These are phyloP conservation scores for Barnettozyma hawaiiensis DNA, from an alignment of 1,139 yeast species.

Conservation along the genomic window DNA sequence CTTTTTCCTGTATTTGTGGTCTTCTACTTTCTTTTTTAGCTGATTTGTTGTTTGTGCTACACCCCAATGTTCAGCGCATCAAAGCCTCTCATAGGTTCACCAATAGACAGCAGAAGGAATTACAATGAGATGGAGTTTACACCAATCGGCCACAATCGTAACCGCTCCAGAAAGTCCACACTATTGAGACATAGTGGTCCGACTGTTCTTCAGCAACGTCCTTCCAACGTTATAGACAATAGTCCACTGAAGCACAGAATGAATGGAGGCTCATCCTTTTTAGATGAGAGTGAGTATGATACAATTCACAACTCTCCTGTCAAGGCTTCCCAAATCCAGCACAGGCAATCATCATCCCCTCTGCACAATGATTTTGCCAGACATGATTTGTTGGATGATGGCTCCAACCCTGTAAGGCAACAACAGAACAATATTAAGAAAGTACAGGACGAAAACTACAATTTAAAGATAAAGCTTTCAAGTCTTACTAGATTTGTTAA, in stretches of 20 bases:
- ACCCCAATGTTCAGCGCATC: constrained; percentile 18
- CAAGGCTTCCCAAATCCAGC: constrained; percentile 4
- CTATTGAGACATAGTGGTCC: background rate
- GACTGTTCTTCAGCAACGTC: constrained; percentile 3
- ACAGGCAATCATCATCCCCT: constrained; percentile 16
- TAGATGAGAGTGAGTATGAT: constrained; percentile 23
- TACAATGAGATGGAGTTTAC: constrained; percentile 18
- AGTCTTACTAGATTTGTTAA: constrained; percentile 46
- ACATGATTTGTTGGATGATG: constrained; percentile 30
- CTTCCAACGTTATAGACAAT: constrained; percentile 13
- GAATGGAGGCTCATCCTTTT: constrained; percentile 25
- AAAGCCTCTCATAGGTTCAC: constrained; percentile 21
- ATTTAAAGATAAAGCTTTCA: constrained; percentile 53
- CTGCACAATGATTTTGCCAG: constrained; percentile 14
- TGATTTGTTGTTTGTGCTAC: background rate
- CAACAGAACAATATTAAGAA: constrained; percentile 48
- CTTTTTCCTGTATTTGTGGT: background rate
- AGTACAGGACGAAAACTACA: constrained; percentile 56
- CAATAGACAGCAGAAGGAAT: constrained; percentile 11
- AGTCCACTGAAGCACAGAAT: constrained; percentile 20
- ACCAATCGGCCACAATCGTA: constrained; percentile 18
- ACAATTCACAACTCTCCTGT: constrained; percentile 15
- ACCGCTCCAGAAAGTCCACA: constrained; percentile 1
- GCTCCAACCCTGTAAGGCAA: constrained; percentile 46
- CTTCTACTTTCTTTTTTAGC: background rate